These are phyloP conservation scores for Mortierella claussenii DNA, from an alignment of 192 early-diverging fungal species.

Conservation along the genomic window DNA sequence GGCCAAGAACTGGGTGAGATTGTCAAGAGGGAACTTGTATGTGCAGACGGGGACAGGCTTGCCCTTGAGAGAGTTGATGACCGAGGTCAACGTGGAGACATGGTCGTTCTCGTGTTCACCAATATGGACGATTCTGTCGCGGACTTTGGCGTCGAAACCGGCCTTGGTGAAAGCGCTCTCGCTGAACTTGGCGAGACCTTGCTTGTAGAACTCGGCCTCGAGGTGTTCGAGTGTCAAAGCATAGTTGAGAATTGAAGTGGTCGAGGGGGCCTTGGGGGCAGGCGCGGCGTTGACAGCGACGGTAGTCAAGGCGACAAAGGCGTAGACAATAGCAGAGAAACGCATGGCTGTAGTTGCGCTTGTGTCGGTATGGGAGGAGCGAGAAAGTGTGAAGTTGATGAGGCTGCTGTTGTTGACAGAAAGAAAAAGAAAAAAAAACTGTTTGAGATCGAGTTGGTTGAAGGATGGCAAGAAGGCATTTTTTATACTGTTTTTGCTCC, in stretches of 20 bases:
- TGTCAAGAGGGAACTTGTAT: slow-evolving; percentile 41
- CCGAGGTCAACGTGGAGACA: slow-evolving; percentile 21
- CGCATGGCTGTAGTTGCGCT: not conserved
- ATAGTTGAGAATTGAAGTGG: slow-evolving; percentile 16
- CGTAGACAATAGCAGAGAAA: slow-evolving; percentile 1
- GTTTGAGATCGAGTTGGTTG: no score
- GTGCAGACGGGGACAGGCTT: slow-evolving; percentile 18
- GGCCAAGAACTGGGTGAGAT: slow-evolving; percentile 56
- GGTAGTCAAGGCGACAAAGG: not conserved
- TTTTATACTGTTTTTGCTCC: no score
- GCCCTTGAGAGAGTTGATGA: slow-evolving; percentile 10
- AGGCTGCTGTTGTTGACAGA: not conserved
- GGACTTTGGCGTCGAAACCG: slow-evolving; percentile 18
- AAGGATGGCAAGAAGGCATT: no score
- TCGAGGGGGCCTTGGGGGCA: not conserved
- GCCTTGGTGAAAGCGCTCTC: slow-evolving; percentile 10
- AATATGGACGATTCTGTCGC: slow-evolving; percentile 19
- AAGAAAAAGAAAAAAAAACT: slow-evolving; percentile 1
- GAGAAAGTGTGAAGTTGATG: not conserved
- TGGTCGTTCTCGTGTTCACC: slow-evolving; percentile 19
- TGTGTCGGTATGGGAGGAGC: not conserved
- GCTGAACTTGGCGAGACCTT: slow-evolving; percentile 22
- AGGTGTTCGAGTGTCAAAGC: slow-evolving; percentile 40
- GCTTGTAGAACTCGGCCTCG: slow-evolving; percentile 34
- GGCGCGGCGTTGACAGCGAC: slow-evolving; percentile 2